Conservation (phyloP, 2,329 filamentous ascomycete genomes). For the Biscogniauxia marginata region DNA sequence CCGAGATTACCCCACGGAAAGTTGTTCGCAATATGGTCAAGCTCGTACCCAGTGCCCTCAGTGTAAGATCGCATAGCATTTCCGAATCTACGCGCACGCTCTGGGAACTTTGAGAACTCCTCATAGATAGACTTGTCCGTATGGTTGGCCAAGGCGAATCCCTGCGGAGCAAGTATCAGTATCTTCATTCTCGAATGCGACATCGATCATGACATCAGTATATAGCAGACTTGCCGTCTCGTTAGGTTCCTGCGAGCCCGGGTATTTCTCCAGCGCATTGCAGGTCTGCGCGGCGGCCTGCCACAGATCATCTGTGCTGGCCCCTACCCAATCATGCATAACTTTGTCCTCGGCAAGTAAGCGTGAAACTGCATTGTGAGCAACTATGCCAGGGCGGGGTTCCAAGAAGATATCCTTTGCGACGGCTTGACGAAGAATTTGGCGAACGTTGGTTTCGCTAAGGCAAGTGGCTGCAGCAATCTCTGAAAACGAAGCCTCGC, state of each 20-base stretch:
- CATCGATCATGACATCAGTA: too few species aligned
- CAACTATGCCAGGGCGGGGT: slow-evolving; percentile 13
- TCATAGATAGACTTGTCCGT: slow-evolving; percentile 19
- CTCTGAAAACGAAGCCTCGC: slow-evolving; percentile 19
- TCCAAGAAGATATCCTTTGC: slow-evolving; percentile 17
- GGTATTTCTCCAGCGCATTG: slow-evolving; percentile 18
- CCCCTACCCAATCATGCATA: slow-evolving; percentile 19
- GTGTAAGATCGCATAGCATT: slow-evolving; percentile 23
- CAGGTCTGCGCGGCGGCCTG: slow-evolving; percentile 18
- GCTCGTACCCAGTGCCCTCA: slow-evolving; percentile 16
- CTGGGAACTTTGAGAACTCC: slow-evolving; percentile 17
- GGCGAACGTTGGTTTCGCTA: slow-evolving; percentile 13
- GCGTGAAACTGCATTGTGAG: slow-evolving; percentile 20
- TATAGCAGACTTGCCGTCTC: slow-evolving; percentile 18
- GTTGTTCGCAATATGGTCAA: slow-evolving; percentile 14
- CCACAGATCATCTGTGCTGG: slow-evolving; percentile 20
- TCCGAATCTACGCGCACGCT: slow-evolving; percentile 20
- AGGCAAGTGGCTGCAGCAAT: slow-evolving; percentile 20
- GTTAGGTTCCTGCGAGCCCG: slow-evolving; percentile 17
- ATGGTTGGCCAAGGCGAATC: slow-evolving; percentile 19
- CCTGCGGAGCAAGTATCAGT: slow-evolving; percentile 9
- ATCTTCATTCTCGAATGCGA: too few species aligned
- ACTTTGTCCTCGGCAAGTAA: slow-evolving; percentile 19
- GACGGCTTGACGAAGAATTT: slow-evolving; percentile 16
- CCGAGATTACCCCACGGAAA: slow-evolving; percentile 18